Evolutionary conservation across 768 basidiomycete genomes (phyloP), one percentile per base, ranked within the genome.

Genomic region (Boletus insuetus): DNA sequence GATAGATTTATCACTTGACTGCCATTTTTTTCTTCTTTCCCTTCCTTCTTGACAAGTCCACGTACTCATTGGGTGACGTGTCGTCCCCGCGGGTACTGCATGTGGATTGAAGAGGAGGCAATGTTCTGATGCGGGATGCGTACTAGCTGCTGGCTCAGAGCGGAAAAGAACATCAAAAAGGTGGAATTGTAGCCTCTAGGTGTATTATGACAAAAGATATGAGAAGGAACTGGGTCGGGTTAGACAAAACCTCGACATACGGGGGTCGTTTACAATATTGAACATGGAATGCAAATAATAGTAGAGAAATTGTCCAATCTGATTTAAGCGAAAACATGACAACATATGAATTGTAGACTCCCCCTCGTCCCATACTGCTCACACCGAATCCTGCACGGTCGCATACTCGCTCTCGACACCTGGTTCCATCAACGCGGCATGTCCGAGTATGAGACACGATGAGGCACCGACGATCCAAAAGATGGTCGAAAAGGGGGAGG

Each of bases 391-490:
- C 70, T 89, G 82, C n/a, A 93, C 87, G 41, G 75, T 66, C 4
- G 88, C 85, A 62, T 97, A 97, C 70, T 96, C 94, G 74, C 89
- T 91, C 75, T 98, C 96, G 51, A 97, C 82, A 26, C 96, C 96
- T 3, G 95, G 96, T 72, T 98, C 96, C 58, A 98, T 84, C 58
- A 98, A 58, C 53, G 81, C 82, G 3, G 96, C 96, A 66, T 98
- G 96, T 11, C 78, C 84, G 58, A 96, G 77, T 64, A 98, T 91
- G 58, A 96, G 75, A 57, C 95, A 79, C 19, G 83, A 80, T 1
- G 91, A 94, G 1, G 90, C 88, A 19, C 94, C 94, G 56, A 96
- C 86, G 63, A 98, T 80, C 92, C 93, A 96, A 82, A 98, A 97
- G 74, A 98, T 84, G 24, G 91, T 89, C 76, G 78, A 72, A 64